These are phyloP conservation scores for Geum urbanum DNA, from an alignment of 306 rosid genomes.

Conservation along the genomic window DNA sequence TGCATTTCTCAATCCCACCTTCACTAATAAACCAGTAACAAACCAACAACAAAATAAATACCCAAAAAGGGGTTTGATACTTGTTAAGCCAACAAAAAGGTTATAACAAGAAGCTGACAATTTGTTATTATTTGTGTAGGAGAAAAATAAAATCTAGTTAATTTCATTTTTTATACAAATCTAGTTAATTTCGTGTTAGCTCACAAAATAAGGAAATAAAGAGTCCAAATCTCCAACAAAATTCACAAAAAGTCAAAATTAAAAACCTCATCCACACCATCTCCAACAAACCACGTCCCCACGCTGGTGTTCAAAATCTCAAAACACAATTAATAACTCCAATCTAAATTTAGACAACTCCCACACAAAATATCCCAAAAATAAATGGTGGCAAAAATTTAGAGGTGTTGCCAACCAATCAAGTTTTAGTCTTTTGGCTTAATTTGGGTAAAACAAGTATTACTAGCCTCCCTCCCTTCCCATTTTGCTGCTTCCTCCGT, in stretches of 20 bases:
- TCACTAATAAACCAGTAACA: slow-evolving; percentile 11
- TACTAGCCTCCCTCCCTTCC: slow-evolving; percentile 20
- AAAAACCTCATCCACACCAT: slow-evolving; percentile 35
- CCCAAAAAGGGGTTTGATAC: not conserved
- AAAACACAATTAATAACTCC: slow-evolving; percentile 25
- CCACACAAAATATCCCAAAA: slow-evolving; percentile 22
- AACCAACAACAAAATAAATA: not conserved
- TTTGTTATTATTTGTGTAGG: too few relatives aligned
- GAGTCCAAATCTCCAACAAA: not conserved
- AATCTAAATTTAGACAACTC: slow-evolving; percentile 28
- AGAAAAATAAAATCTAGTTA: too few relatives aligned
- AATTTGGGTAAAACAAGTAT: slow-evolving; percentile 20
- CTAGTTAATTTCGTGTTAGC: slow-evolving; percentile 5
- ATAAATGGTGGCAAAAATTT: slow-evolving; percentile 32
- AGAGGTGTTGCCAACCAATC: slow-evolving; percentile 37
- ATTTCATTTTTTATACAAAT: not conserved
- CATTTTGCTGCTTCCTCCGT: not conserved
- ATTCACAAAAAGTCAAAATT: slow-evolving; percentile 12
- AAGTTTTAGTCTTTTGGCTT: slow-evolving; percentile 17
- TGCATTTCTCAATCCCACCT: slow-evolving; percentile 15
- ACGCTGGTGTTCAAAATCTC: slow-evolving; percentile 27
- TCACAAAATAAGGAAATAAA: slow-evolving; percentile 1
- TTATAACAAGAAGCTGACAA: too few relatives aligned
- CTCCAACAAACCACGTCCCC: slow-evolving; percentile 33
- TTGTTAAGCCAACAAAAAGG: too few relatives aligned